Base-by-base conservation (phyloP, 257 asterid genomes). In the Primulina tabacum region DNA sequence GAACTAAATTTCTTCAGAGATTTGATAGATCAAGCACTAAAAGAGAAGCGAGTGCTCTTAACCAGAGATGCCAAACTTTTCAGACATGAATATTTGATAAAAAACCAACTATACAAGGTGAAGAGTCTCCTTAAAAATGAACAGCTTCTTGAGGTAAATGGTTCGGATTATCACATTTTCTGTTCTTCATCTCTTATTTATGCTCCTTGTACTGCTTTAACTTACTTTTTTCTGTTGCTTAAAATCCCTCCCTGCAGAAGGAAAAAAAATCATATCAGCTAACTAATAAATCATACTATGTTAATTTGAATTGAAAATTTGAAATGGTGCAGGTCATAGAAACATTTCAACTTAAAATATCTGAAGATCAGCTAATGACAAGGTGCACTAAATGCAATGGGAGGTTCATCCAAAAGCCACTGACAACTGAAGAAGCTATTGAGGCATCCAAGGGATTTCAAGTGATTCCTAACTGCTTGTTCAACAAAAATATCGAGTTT, bases 331-430 rank as follows among this genome's bases (percentile, higher is more conserved):
- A 90, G 98, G 88, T 90, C 9, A 93, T 89, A 68, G 92, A 89
- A 69, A 86, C 85, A 28, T 93, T 93, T 77, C 80, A 90, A 68
- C 84, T 89, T 74, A 76, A 82, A 69, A 85, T 90, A 40, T 83
- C 85, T 16, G 97, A 93, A 84, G 85, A 86, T 67, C 94, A 84
- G 69, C 77, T 93, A 43, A 89, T 93, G 97, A 87, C 97, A 18
- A 84, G 99, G 81, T 90, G 96, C 75, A 87, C 95, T 24, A 90
- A 90, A 82, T 90, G 99, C 83, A 93, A 90, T 7, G 97, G 96
- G 70, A 81, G 72, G 71, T 93, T 93, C 83, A 90, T 93, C 72
- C 97, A 89, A 78, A 93, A 89, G 84, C 94, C 99, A 55, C 81
- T 93, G 69, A 62, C 97, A 65, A 89, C 95, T 62, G 91, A 89